Conservation (phyloP, 768 basidiomycete genomes). For the Mycena chlorophos region DNA sequence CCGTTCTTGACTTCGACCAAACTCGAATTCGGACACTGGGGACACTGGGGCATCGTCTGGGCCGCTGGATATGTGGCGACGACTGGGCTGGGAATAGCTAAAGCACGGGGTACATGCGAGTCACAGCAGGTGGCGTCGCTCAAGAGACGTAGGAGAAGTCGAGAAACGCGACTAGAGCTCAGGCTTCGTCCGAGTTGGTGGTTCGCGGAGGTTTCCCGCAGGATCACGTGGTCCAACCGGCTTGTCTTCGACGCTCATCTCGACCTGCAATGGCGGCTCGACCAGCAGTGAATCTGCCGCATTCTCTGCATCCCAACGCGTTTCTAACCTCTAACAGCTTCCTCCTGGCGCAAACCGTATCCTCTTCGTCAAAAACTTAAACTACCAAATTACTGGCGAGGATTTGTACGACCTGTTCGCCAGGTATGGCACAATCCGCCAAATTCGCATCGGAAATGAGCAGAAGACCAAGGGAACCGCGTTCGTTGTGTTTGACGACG, state of each 20-base stretch:
- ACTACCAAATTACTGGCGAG: constrained; percentile 89
- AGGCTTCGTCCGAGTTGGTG: too few species aligned
- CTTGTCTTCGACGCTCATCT: background rate
- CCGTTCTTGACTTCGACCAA: too few species aligned
- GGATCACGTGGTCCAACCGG: background rate
- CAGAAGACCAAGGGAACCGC: constrained; percentile 94
- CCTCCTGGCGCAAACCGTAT: constrained; percentile 91
- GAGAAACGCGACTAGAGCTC: too few species aligned
- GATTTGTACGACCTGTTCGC: constrained; percentile 97
- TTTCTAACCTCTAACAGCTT: constrained; percentile 46
- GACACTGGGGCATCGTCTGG: too few species aligned
- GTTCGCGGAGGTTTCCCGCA: too few species aligned
- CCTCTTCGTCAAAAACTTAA: constrained; percentile 90
- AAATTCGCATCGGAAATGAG: constrained; percentile 91
- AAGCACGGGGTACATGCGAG: too few species aligned
- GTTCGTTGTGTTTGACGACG: constrained; percentile 94
- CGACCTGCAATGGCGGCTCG: background rate
- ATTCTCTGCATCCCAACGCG: background rate
- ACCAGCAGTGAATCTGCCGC: background rate
- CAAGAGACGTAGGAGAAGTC: too few species aligned
- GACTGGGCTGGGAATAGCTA: too few species aligned
- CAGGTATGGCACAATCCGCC: constrained; percentile 94
- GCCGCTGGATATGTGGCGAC: too few species aligned
- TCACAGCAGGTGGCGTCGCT: too few species aligned
- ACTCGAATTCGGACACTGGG: too few species aligned